phyloP scores from a whole-genome alignment of 1,139 yeast genomes.

The Magnusiomyces suaveolens region DNA sequence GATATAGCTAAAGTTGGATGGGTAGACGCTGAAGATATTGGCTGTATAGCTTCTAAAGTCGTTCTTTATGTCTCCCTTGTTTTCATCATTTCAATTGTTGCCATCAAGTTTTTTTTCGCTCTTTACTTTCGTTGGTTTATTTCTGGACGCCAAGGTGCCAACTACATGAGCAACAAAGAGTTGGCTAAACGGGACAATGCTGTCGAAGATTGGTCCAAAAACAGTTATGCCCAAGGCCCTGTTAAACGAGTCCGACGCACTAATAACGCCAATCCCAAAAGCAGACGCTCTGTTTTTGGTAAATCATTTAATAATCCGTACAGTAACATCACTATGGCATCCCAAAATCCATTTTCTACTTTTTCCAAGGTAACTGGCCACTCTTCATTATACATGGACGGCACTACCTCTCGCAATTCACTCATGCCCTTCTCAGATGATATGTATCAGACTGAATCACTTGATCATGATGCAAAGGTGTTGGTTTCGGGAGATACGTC shows the following conservation, averaged over 20 bases:
- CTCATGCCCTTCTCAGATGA: slow-evolving; percentile 19
- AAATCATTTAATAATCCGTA: slow-evolving; percentile 10
- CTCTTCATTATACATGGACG: slow-evolving; percentile 25
- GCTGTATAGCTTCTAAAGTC: slow-evolving; percentile 87
- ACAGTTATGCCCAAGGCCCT: slow-evolving; percentile 45
- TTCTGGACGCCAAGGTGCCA: slow-evolving; percentile 73
- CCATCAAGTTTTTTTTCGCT: slow-evolving; percentile 70
- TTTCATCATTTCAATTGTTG: slow-evolving; percentile 72
- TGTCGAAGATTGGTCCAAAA: slow-evolving; percentile 72
- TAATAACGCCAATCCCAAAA: slow-evolving; percentile 18
- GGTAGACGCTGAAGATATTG: slow-evolving; percentile 81
- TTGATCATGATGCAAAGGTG: slow-evolving; percentile 12
- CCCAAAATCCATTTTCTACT: slow-evolving; percentile 30
- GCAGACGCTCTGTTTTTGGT: slow-evolving; percentile 24
- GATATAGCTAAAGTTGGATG: slow-evolving; percentile 85
- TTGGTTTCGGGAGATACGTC: slow-evolving; percentile 22
- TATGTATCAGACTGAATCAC: slow-evolving; percentile 14
- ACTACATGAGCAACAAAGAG: slow-evolving; percentile 45
- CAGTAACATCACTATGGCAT: slow-evolving; percentile 30
- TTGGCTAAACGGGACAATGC: slow-evolving; percentile 47
- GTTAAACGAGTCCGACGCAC: slow-evolving; percentile 28
- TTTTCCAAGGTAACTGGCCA: slow-evolving; percentile 32
- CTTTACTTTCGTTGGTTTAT: slow-evolving; percentile 82
- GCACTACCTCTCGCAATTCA: slow-evolving; percentile 24
- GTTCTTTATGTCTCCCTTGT: slow-evolving; percentile 73